A percentile compares a stretch with the other conserved stretches of the same genome.
Evolutionary conservation across 139 green algal genomes (phyloP).

Genomic region (Trebouxia sp.): DNA sequence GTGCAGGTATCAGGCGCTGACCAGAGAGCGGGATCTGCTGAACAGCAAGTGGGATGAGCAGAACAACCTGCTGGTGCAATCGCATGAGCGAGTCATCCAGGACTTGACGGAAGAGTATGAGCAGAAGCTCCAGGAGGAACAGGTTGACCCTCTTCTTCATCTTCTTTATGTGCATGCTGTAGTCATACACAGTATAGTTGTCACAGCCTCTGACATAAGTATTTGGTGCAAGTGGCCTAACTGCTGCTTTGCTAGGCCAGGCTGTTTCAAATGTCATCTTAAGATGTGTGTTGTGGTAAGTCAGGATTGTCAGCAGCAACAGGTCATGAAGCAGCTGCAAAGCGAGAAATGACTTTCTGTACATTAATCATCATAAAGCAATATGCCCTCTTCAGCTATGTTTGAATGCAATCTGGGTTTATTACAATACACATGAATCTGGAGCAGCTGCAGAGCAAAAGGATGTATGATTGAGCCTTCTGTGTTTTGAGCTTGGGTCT

Average conservation of each 20-base stretch:
- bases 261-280: not conserved
- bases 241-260: not conserved
- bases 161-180: not conserved
- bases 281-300: not conserved
- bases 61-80: constrained; percentile 77
- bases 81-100: constrained; percentile 80
- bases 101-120: constrained; percentile 86
- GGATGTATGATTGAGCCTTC: too few relatives aligned
- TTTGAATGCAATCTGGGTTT: too few relatives aligned
- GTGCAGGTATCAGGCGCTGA: constrained; percentile 43
- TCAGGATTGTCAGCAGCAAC: too few relatives aligned
- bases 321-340: too few relatives aligned
- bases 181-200: too few relatives aligned
- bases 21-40: constrained; percentile 78
- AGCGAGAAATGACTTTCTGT: too few relatives aligned
- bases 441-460: too few relatives aligned
- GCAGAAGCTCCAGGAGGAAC: constrained; percentile 62
- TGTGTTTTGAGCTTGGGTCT: too few relatives aligned
- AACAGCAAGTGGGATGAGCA: constrained; percentile 84
- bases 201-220: too few relatives aligned
- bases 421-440: too few relatives aligned
- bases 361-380: too few relatives aligned
- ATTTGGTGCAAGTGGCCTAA: not conserved
- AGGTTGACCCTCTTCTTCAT: not conserved
- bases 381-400: too few relatives aligned